These are phyloP conservation scores for Kitagawia praeruptora DNA, from an alignment of 129 eudicot genomes.

Conservation along the genomic window DNA sequence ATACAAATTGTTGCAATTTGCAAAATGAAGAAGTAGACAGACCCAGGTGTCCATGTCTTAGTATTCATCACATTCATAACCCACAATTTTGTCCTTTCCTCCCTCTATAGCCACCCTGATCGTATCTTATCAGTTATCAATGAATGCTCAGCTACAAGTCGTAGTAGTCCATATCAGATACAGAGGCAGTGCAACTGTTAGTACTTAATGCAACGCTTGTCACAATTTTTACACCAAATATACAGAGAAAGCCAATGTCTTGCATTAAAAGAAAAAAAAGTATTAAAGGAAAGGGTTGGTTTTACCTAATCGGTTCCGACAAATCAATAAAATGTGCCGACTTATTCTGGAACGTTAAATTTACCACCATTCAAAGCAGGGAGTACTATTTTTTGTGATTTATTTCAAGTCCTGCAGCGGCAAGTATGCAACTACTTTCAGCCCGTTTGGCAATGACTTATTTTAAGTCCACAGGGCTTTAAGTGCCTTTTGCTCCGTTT, in stretches of 20 bases:
- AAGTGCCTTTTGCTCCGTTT: too few species aligned
- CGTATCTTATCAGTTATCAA: too few species aligned
- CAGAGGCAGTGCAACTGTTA: not conserved
- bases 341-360: not conserved
- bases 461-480: too few species aligned
- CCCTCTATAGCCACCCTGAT: not conserved
- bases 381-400: too few species aligned
- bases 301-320: not conserved
- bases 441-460: too few species aligned
- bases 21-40: not conserved
- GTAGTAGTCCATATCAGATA: not conserved
- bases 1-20: not conserved
- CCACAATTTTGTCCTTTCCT: not conserved
- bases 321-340: not conserved
- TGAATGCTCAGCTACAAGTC: not conserved
- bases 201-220: not conserved
- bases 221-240: not conserved
- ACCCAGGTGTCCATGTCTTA: not conserved
- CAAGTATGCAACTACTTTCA: too few species aligned
- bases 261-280: not conserved
- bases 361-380: not conserved
- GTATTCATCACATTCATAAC: not conserved
- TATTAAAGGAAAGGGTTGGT: not conserved
- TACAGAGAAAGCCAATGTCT: not conserved
- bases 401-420: too few species aligned